These are phyloP conservation scores for Aspergillus sp. DNA, from an alignment of 2,329 filamentous ascomycete species.

Conservation along the genomic window DNA sequence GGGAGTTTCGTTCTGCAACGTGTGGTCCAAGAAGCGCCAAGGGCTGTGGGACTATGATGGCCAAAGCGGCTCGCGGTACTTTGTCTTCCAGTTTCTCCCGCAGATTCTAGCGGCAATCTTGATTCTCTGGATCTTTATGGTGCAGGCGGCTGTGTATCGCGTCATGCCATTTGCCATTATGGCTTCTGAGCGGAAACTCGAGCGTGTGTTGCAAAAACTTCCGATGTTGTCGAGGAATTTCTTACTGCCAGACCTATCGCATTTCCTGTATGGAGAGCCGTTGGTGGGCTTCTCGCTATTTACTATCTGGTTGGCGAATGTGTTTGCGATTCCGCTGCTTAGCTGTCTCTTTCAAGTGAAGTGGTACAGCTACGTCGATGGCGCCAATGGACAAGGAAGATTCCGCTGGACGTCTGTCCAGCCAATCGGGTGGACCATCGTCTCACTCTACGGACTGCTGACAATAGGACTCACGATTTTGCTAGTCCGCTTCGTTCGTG, in stretches of 20 bases:
- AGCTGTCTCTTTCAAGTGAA: conserved; percentile 67
- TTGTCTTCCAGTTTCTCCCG: conserved; percentile 78
- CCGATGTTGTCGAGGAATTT: conserved; percentile 56
- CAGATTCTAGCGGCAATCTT: conserved; percentile 66
- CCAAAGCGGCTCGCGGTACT: conserved; percentile 69
- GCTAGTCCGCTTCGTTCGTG: conserved; percentile 57
- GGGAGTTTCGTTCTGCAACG: conserved; percentile 64
- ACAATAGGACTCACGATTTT: conserved; percentile 53
- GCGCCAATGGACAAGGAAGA: conserved; percentile 31
- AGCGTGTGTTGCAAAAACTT: conserved; percentile 59
- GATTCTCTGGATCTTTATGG: conserved; percentile 68
- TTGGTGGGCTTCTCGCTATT: conserved; percentile 60
- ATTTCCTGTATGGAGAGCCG: conserved; percentile 62
- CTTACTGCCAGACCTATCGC: conserved; percentile 60
- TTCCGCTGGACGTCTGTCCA: conserved; percentile 80
- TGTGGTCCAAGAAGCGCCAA: conserved; percentile 56
- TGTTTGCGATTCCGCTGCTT: conserved; percentile 72
- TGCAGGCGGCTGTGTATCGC: conserved; percentile 68
- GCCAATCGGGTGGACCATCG: conserved; percentile 69
- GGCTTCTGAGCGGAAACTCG: conserved; percentile 55
- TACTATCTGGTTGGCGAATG: conserved; percentile 66
- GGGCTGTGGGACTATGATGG: conserved; percentile 63
- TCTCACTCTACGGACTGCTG: conserved; percentile 66
- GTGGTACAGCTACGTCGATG: conserved; percentile 36
- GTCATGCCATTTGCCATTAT: conserved; percentile 73